Percentiles rank a stretch among this genome's conserved stretches.
phyloP scores from a whole-genome alignment of 1,139 yeast genomes.

The Nakaseomyces uthaithaninus region DNA sequence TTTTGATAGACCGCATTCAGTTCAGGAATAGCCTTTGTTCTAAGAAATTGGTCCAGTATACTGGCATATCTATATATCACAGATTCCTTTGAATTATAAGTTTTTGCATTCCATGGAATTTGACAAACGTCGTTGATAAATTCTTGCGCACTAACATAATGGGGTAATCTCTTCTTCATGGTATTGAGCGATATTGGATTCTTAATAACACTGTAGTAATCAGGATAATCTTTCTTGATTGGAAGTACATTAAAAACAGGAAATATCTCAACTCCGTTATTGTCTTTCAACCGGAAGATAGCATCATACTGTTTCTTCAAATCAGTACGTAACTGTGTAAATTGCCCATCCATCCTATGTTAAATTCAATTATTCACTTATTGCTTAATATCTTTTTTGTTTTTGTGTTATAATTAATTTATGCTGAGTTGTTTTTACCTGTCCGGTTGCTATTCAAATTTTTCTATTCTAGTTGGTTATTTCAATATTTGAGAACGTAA shows the following conservation, averaged over 20 bases:
- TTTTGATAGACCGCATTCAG: constrained; percentile 36
- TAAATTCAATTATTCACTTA: not conserved
- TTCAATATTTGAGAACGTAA: no score
- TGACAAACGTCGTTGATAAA: constrained; percentile 74
- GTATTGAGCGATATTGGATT: constrained; percentile 69
- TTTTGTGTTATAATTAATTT: not conserved
- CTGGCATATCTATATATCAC: constrained; percentile 65
- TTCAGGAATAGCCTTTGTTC: constrained; percentile 46
- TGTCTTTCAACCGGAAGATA: constrained; percentile 41
- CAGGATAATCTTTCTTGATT: constrained; percentile 50
- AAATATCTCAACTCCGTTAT: constrained; percentile 37
- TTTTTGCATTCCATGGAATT: constrained; percentile 82
- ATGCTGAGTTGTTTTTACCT: no score
- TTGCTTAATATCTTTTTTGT: not conserved
- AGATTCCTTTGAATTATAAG: constrained; percentile 66
- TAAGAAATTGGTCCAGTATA: constrained; percentile 55
- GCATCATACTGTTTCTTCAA: constrained; percentile 20
- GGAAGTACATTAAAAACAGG: constrained; percentile 49
- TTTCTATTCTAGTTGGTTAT: no score
- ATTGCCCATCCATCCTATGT: not conserved
- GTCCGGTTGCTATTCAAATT: no score
- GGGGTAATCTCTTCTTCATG: constrained; percentile 41
- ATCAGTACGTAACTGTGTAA: not conserved
- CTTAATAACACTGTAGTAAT: constrained; percentile 59
- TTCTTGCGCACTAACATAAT: constrained; percentile 55